Evolutionary conservation across 1,284 basidiomycete genomes (phyloP).

Genomic region (Microbotryum saponariae): DNA sequence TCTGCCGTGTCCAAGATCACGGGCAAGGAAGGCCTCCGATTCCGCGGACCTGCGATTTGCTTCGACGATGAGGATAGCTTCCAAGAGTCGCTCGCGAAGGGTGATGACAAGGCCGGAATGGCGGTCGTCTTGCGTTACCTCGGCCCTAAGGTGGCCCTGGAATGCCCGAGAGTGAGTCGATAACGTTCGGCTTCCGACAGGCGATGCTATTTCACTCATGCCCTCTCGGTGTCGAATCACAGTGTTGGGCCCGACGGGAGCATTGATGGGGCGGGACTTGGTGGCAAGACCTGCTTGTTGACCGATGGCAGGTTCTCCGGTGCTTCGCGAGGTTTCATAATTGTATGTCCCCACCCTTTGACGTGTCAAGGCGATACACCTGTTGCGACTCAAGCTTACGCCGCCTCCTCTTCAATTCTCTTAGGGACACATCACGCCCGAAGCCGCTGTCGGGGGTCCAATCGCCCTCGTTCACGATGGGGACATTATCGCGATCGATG

Average conservation of each 20-base stretch:
- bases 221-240: no score
- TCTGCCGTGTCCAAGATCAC: slow-evolving; percentile 83
- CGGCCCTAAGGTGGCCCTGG: slow-evolving; percentile 6
- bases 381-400: background rate
- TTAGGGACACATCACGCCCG: slow-evolving; percentile 20
- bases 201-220: no score
- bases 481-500: slow-evolving; percentile 41
- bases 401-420: background rate
- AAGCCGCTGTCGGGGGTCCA: slow-evolving; percentile 42
- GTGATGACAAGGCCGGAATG: slow-evolving; percentile 57
- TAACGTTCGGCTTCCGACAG: no score
- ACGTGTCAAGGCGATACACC: no score
- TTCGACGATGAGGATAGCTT: slow-evolving; percentile 72
- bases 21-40: slow-evolving; percentile 83
- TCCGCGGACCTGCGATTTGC: slow-evolving; percentile 49
- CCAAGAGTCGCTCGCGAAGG: slow-evolving; percentile 69
- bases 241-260: slow-evolving; percentile 56
- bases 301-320: slow-evolving; percentile 86
- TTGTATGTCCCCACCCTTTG: slow-evolving; percentile 34
- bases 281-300: slow-evolving; percentile 76
- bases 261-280: slow-evolving; percentile 87
- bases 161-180: background rate
- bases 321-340: slow-evolving; percentile 38
- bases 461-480: slow-evolving; percentile 42
- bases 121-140: slow-evolving; percentile 9